Percentiles rank a stretch among this genome's conserved stretches.
Evolutionary conservation across 2,329 filamentous ascomycete species (phyloP).

Genomic region (Botryotinia narcissicola): DNA sequence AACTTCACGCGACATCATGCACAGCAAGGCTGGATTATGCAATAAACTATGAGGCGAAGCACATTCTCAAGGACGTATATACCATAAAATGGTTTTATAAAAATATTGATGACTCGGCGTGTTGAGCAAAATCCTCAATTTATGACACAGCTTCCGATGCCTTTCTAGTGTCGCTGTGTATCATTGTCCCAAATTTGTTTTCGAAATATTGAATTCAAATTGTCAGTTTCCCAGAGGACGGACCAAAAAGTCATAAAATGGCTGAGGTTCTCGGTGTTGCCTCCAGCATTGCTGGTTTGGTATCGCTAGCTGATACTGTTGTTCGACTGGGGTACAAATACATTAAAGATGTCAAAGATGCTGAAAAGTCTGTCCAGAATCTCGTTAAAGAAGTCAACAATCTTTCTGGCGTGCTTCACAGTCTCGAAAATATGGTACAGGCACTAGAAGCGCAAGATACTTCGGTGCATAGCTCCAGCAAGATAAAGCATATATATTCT

Average conservation of each 20-base stretch:
- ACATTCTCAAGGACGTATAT: not conserved
- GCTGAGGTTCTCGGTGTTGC: not conserved
- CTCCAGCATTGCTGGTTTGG: constrained; percentile 20
- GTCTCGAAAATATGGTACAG: constrained; percentile 1
- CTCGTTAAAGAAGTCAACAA: constrained; percentile 20
- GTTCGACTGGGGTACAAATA: constrained; percentile 20
- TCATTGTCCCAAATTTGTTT: no score
- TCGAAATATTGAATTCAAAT: no score
- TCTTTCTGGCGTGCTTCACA: constrained; percentile 22
- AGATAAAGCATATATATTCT: constrained; percentile 22
- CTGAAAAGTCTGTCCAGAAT: constrained; percentile 2
- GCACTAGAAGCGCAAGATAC: not conserved
- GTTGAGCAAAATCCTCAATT: no score
- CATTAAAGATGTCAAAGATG: constrained; percentile 20
- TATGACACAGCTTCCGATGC: no score
- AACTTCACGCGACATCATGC: not conserved
- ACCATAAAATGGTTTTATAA: not conserved
- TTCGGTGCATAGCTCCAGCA: not conserved
- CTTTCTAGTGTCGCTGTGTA: no score
- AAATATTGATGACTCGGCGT: not conserved
- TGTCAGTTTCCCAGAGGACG: no score
- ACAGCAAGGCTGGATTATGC: not conserved
- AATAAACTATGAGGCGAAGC: not conserved
- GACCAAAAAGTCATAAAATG: no score
- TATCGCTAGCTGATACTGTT: constrained; percentile 20